Evolutionary conservation across 2,329 filamentous ascomycete species (phyloP).

Genomic region (Ilyonectria mors-panacis): DNA sequence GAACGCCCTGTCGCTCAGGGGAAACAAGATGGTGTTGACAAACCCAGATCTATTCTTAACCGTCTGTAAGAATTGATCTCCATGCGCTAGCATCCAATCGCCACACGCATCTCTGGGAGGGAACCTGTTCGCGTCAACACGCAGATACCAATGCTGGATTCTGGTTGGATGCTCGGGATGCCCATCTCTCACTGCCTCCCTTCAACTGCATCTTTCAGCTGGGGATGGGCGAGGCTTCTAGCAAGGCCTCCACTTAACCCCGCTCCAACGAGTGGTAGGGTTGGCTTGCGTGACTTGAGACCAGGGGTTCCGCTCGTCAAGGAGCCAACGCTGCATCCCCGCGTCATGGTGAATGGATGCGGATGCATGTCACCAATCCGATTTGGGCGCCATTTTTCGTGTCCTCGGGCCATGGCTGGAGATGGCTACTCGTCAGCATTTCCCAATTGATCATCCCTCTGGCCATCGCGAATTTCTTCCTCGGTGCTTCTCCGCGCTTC

Average conservation of each 20-base stretch:
- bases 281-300: constrained; percentile 24
- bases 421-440: constrained; percentile 32
- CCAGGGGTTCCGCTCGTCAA: constrained; percentile 39
- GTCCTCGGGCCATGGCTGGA: constrained; percentile 26
- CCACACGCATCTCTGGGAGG: constrained; percentile 36
- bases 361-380: constrained; percentile 39
- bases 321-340: constrained; percentile 40
- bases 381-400: constrained; percentile 31
- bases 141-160: constrained; percentile 34
- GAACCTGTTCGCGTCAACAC: constrained; percentile 42
- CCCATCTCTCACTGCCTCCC: constrained; percentile 44
- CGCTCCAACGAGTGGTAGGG: constrained; percentile 32
- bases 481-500: constrained; percentile 34
- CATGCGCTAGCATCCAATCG: constrained; percentile 41
- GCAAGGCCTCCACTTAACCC: constrained; percentile 24
- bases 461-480: constrained; percentile 33
- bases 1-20: constrained; percentile 2
- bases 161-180: constrained; percentile 44
- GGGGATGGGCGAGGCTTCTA: constrained; percentile 29
- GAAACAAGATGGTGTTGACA: constrained; percentile 6
- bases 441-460: constrained; percentile 32
- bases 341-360: constrained; percentile 43
- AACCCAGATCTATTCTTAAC: constrained; percentile 2
- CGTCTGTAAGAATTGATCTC: not conserved
- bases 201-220: constrained; percentile 35